Evolutionary conservation across 1,284 basidiomycete species (phyloP), one percentile per base, ranked within the genome.

Genomic region (Trichosporon faecale): DNA sequence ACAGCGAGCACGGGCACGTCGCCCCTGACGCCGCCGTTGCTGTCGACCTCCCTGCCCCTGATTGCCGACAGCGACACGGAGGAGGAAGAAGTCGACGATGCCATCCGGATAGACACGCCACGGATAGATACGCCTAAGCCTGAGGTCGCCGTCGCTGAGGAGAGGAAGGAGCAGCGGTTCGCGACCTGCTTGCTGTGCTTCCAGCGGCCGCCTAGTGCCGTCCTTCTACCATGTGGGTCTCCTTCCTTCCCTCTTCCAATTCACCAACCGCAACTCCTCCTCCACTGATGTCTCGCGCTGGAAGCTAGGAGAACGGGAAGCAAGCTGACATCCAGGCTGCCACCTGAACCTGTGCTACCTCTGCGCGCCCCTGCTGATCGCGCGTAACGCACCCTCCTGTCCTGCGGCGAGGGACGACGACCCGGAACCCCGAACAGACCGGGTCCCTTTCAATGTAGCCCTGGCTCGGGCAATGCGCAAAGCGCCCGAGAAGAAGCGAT

Each of bases 261-360:
- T 33, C 9, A 33, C 4, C 9, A 33, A 9, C 3, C 31, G 31
- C 3, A 3, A 33, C 31, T 33, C 4, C 31, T 33, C 4, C 3
- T 33, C 31, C 31, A 33, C n/a, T n/a, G n/a, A n/a, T n/a, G n/a
- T n/a, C n/a, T n/a, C n/a, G n/a, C n/a, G n/a, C n/a, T n/a, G n/a
- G n/a, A n/a, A n/a, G n/a, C n/a, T n/a, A n/a, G n/a, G 37, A 18
- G n/a, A 21, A 23, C 25, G 1, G 33, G 35, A 40, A 33, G n/a
- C 29, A 16, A 29, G n/a, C 55, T 52, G 29, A 57, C 64, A 37
- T 0, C 25, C 72, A 79, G 79, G 79, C 70, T 79, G 77, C 66
- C 79, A 80, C 67, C 72, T 80, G 27, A 79, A 80, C 66, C 72
- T 80, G 31, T 80, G 79, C 68, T 70, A 78, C 68, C 72, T 80